Conservation (phyloP, 2,329 filamentous ascomycete species). For the Trichoderma sp. region DNA sequence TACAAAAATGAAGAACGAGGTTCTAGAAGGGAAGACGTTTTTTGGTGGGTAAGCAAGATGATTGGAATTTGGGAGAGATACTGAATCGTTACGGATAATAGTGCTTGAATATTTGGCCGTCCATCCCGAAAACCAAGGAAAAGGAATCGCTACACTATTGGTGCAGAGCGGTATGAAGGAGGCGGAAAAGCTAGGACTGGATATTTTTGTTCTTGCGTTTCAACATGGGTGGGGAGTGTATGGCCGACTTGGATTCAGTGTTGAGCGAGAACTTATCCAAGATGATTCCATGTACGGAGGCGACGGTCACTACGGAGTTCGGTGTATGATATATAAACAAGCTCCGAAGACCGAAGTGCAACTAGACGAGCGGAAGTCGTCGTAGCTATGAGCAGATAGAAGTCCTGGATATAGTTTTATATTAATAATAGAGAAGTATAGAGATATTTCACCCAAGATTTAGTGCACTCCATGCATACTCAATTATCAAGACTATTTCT, state of each 20-base stretch:
- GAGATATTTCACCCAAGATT: neutral
- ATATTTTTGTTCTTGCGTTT: conserved; percentile 27
- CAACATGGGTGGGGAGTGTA: conserved; percentile 26
- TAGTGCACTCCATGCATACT: neutral
- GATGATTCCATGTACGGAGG: conserved; percentile 25
- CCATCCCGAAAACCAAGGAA: conserved; percentile 29
- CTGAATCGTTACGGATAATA: neutral
- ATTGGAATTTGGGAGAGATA: neutral
- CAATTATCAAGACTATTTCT: neutral
- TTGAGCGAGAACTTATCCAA: conserved; percentile 26
- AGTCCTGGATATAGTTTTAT: neutral
- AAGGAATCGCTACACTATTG: conserved; percentile 28
- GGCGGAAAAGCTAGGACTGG: conserved; percentile 27
- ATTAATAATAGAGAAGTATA: no score
- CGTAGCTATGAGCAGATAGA: neutral
- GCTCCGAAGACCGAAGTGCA: neutral
- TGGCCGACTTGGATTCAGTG: conserved; percentile 26
- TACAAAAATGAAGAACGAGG: neutral
- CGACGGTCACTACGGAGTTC: neutral
- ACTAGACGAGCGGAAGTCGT: no score
- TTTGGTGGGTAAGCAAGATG: neutral
- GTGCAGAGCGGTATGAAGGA: conserved; percentile 27
- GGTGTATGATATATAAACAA: conserved; percentile 1
- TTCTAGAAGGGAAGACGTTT: neutral
- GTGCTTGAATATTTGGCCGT: conserved; percentile 31